phyloP scores from a whole-genome alignment of 768 basidiomycete genomes.

The Gloeopeniophorella convolvens region DNA sequence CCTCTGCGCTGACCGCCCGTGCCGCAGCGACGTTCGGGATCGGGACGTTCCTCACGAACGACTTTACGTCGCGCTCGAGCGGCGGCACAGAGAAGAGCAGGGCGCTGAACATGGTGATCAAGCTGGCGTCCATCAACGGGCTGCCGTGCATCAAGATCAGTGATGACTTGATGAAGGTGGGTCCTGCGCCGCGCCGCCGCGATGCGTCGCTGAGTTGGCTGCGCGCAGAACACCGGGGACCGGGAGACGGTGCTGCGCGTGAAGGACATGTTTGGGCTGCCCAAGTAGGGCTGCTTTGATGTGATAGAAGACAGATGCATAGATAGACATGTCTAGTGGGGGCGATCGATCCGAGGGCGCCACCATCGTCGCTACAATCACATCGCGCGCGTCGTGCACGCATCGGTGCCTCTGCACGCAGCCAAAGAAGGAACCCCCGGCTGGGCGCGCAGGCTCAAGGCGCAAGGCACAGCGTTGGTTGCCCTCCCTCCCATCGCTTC shows the following conservation, averaged over 20 bases:
- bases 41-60: conserved; percentile 89
- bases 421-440: background rate
- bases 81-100: conserved; percentile 56
- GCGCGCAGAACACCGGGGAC: conserved; percentile 44
- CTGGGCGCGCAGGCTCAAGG: background rate
- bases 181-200: conserved; percentile 1
- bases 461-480: background rate
- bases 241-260: conserved; percentile 39
- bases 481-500: background rate
- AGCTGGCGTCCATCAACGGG: conserved; percentile 68
- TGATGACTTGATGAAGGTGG: conserved; percentile 81
- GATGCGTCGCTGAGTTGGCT: background rate
- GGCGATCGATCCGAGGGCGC: too few species aligned
- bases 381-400: too few species aligned
- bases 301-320: too few species aligned
- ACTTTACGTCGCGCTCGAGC: conserved; percentile 51
- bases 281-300: conserved; percentile 14
- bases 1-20: conserved; percentile 1
- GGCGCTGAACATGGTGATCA: conserved; percentile 93
- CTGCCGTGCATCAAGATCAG: conserved; percentile 87
- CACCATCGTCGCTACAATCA: background rate
- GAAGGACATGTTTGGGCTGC: conserved; percentile 45
- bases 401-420: too few species aligned
- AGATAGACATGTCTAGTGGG: too few species aligned
- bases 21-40: conserved; percentile 80